Evolutionary conservation across 768 basidiomycete genomes (phyloP), one percentile per base, ranked within the genome.

Genomic region (Leucocoprinus sp.): DNA sequence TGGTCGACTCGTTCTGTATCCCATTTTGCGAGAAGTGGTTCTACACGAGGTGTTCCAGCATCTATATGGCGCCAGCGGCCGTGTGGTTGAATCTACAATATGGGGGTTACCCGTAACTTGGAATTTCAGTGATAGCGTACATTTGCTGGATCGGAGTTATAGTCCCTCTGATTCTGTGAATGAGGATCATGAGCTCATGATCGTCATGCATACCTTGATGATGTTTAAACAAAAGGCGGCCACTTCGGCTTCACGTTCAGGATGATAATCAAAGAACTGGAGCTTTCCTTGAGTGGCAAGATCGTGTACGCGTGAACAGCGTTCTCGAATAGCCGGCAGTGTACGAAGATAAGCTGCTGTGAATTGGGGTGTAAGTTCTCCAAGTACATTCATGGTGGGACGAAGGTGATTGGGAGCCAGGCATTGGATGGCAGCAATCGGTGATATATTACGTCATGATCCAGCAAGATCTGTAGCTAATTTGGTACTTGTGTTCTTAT

Each of bases 1-100:
- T 57, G 48, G 54, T 76, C 71, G 4, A 75, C 66, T 2, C 66
- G 45, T 0, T 64, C 58, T 0, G 65, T 50, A 0, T 66, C 62
- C 87, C 87, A 90, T 33, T 69, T 63, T 0, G 60, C 55, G 15
- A 87, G 60, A 37, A 93, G 73, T 35, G 89, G 83, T 21, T 74
- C 65, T 1, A 67, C 59, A 2, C 53, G 46, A 8, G 50, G 29
- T 4, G 24, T 15, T 3, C 82, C 82, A 3, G 80, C 72, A 55
- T 91, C 86, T 24, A 93, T 77, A 58, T 93, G 92, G 24, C 88
- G 68, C 93, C 93, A 95, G 18, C 92, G 77, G 11, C 91, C 85
- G 55, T 93, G 90, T 11, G 89, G 86, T 3, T 82, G 80, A 29
- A 92, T 91, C 89, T 91, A 45, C 12, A 28, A 3, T 31, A 15